Percentiles rank a stretch among this genome's conserved stretches.
phyloP scores from a whole-genome alignment of 1,284 basidiomycete species.

The Pascua guehoae region DNA sequence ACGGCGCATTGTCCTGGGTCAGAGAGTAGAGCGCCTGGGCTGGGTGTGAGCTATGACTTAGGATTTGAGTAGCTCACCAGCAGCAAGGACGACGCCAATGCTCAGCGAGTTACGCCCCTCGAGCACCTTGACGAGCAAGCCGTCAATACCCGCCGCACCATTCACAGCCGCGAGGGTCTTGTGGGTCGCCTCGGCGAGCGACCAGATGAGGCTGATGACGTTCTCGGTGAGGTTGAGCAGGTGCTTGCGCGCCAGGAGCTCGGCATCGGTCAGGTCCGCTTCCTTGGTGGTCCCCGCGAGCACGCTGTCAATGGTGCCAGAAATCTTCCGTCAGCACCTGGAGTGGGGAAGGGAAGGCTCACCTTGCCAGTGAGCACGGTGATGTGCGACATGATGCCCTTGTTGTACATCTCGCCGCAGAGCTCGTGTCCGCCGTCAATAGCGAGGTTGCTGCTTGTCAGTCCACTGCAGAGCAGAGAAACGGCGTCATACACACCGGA shows the following conservation, averaged over 20 bases:
- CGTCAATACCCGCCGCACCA: conserved; percentile 61
- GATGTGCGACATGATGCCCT: conserved; percentile 69
- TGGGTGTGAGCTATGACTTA: conserved; percentile 47
- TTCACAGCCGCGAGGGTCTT: conserved; percentile 85
- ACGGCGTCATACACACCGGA: conserved; percentile 56
- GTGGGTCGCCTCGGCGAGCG: conserved; percentile 75
- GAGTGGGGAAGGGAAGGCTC: conserved; percentile 1
- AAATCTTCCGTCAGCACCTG: conserved; percentile 58
- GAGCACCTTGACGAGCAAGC: conserved; percentile 80
- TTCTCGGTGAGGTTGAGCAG: conserved; percentile 85
- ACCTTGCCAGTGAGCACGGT: conserved; percentile 43
- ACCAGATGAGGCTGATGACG: conserved; percentile 85
- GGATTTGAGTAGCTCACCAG: conserved; percentile 63
- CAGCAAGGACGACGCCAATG: conserved; percentile 66
- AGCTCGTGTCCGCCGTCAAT: conserved; percentile 91
- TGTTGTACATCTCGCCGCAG: conserved; percentile 94
- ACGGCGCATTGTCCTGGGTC: conserved; percentile 76
- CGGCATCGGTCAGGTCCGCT: conserved; percentile 52
- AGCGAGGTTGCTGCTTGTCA: conserved; percentile 70
- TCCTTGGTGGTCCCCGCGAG: conserved; percentile 45
- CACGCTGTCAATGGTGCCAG: conserved; percentile 65
- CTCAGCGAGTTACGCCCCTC: conserved; percentile 64
- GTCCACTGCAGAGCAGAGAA: background rate
- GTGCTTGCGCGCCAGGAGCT: conserved; percentile 62
- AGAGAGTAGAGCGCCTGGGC: conserved; percentile 87